Evolutionary conservation across 202 grass and related monocot genomes (phyloP), one percentile per base, ranked within the genome.

Genomic region (Elaeis oleifera): DNA sequence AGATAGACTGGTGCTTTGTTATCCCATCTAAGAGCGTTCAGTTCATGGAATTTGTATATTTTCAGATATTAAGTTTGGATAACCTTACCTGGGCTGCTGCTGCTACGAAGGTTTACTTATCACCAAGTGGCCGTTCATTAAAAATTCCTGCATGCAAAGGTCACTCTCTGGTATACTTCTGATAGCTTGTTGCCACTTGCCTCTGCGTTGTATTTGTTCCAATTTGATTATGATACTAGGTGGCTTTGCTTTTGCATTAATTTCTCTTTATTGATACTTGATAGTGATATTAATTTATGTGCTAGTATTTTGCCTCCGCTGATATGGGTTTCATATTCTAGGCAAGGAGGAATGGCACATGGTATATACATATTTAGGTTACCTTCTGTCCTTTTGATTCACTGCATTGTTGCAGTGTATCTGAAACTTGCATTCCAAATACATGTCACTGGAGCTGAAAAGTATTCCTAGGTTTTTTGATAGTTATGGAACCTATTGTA

Each of bases 101-200:
- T 61, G 72, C 75, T 75, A 70, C 84, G 22, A 97, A 81, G 75
- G 77, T 89, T 71, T 79, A 72, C 36, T 67, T 66, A 76, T 73
- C 88, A 67, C 63, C 73, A 59, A 78, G 60, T 77, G 82, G 82
- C 19, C 58, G 51, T n/a, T 68, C 80, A 63, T 58, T 29, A 18
- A 92, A 94, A 78, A 79, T 99, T 71, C 85, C 70, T 61, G 68
- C 85, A 6, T 99, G 88, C 71, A 99, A 80, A 94, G 94, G 94
- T 56, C 94, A 99, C 79, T 89, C 88, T 64, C 69, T 99, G 94
- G 94, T 99, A 79, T 63, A 62, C 50, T 80, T 83, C 69, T 78
- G 77, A 67, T 70, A 57, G 53, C 69, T 58, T 48, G 69, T 67
- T 86, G 66, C 68, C 6, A 71, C 51, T 54, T 51, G 28, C 21